Evolutionary conservation across 1,284 basidiomycete species (phyloP).

Genomic region (Cutaneotrichosporon dermatis): DNA sequence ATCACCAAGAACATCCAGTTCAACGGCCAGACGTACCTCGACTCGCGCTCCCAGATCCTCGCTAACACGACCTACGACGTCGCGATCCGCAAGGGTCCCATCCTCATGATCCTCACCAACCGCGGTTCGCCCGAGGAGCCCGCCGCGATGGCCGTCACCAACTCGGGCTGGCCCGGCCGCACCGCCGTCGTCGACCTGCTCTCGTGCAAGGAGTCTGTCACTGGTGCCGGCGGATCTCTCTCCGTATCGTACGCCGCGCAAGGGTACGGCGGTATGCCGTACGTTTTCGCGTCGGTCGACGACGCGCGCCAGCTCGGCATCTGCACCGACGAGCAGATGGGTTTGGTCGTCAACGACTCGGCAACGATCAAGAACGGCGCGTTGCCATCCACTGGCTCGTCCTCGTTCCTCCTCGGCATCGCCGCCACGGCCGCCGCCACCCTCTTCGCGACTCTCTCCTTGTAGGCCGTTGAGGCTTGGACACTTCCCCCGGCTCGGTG

Average conservation of each 20-base stretch:
- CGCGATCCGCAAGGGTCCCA: slow-evolving; percentile 67
- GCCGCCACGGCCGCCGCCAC: not conserved
- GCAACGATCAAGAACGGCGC: no score
- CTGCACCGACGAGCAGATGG: slow-evolving; percentile 13
- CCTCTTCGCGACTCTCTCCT: not conserved
- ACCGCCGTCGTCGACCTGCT: slow-evolving; percentile 45
- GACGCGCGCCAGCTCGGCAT: slow-evolving; percentile 11
- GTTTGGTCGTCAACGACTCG: slow-evolving; percentile 2
- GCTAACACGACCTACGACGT: slow-evolving; percentile 59
- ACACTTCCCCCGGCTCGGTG: no score
- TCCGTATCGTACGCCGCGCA: slow-evolving; percentile 37
- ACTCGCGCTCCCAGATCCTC: slow-evolving; percentile 58
- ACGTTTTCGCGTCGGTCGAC: slow-evolving; percentile 25
- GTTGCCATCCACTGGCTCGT: not conserved
- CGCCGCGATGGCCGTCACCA: slow-evolving; percentile 31
- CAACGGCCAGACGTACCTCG: slow-evolving; percentile 56
- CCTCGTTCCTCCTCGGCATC: not conserved
- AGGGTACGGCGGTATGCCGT: slow-evolving; percentile 45
- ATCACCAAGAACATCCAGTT: slow-evolving; percentile 49
- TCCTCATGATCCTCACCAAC: slow-evolving; percentile 69
- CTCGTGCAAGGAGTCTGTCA: slow-evolving; percentile 35
- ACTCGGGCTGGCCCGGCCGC: slow-evolving; percentile 39
- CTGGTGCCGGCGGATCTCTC: slow-evolving; percentile 40
- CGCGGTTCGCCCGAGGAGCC: slow-evolving; percentile 38
- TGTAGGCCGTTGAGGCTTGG: not conserved